These are phyloP conservation scores for Keqinozyma sinolaborantium DNA, from an alignment of 1,139 yeast species.

Conservation along the genomic window DNA sequence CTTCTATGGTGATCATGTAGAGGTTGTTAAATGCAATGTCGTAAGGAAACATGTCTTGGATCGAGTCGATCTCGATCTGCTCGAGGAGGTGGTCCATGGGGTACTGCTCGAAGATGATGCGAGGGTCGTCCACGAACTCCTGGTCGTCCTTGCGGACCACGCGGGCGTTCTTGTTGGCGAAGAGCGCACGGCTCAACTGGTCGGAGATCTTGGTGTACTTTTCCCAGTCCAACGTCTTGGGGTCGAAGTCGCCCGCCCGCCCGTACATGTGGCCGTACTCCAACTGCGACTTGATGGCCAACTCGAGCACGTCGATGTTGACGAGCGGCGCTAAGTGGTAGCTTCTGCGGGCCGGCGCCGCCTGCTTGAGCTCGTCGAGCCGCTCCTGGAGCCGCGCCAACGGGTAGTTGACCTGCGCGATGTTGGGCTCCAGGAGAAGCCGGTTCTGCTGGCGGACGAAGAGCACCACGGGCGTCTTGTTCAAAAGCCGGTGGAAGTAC, in stretches of 20 bases:
- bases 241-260: not conserved
- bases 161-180: conserved; percentile 3
- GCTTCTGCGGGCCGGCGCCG: conserved; percentile 10
- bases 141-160: conserved; percentile 5
- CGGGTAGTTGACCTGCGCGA: conserved; percentile 24
- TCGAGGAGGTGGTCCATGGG: conserved; percentile 3
- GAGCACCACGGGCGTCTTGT: conserved; percentile 30
- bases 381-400: conserved; percentile 11
- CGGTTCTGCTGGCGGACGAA: conserved; percentile 25
- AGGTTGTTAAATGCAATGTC: conserved; percentile 27
- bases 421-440: conserved; percentile 25
- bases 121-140: conserved; percentile 1
- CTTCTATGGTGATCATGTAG: conserved; percentile 29
- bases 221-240: conserved; percentile 2
- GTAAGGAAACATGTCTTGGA: conserved; percentile 23
- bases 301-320: conserved; percentile 24
- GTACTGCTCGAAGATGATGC: conserved; percentile 4
- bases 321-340: conserved; percentile 29
- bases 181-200: conserved; percentile 7
- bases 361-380: conserved; percentile 10
- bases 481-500: conserved; percentile 27
- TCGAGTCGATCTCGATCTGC: conserved; percentile 3
- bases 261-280: not conserved
- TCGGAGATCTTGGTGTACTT: conserved; percentile 4
- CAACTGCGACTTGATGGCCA: conserved; percentile 20